Percentiles rank a stretch among this genome's conserved stretches.
Conservation (phyloP, 1,284 basidiomycete species). For the Irpex lacteus region DNA sequence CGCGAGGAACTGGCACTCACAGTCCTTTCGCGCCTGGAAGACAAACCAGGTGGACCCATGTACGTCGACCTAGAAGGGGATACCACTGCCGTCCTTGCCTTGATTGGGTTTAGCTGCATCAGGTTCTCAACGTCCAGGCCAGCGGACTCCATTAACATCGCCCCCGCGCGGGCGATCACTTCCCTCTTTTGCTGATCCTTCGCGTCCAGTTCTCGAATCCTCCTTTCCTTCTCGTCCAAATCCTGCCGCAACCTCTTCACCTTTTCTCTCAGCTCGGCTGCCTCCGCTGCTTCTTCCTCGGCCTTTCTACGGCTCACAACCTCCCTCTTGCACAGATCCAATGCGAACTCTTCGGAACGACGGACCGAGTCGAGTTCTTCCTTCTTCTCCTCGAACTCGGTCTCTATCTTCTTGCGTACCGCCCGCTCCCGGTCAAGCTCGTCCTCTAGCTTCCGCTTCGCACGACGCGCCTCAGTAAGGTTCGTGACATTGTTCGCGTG, state of each 20-base stretch:
- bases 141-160: background rate
- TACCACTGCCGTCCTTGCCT: background rate
- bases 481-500: conserved; percentile 25
- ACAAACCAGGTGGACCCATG: background rate
- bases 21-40: background rate
- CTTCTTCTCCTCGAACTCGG: conserved; percentile 33
- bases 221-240: background rate
- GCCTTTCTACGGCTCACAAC: conserved; percentile 37
- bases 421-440: conserved; percentile 36
- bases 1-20: background rate
- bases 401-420: conserved; percentile 41
- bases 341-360: conserved; percentile 35
- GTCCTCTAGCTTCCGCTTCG: conserved; percentile 48
- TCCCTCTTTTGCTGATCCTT: background rate
- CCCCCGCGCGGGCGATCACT: background rate
- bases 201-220: background rate
- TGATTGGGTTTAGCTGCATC: background rate
- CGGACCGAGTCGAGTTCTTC: conserved; percentile 33
- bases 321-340: conserved; percentile 40
- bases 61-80: background rate
- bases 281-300: conserved; percentile 28
- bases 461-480: conserved; percentile 32
- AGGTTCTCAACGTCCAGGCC: background rate
- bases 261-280: conserved; percentile 14
- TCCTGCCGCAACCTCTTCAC: conserved; percentile 21